Evolutionary conservation across 495 filamentous ascomycete genomes (phyloP).

Genomic region (Penicillium odoratum): DNA sequence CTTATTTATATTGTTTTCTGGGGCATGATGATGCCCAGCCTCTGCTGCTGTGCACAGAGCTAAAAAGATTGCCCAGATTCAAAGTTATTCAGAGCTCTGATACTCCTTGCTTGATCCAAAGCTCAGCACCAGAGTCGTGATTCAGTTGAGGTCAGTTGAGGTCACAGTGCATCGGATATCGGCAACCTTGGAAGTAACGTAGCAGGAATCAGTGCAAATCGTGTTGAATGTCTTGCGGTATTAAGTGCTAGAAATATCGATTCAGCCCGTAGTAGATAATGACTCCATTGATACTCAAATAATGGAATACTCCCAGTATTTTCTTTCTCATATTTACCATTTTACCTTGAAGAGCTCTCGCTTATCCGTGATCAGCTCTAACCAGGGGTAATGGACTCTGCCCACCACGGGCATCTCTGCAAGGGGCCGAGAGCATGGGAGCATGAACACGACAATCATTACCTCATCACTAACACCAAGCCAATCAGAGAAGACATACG

Average conservation of each 20-base stretch:
- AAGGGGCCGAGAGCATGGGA: background rate
- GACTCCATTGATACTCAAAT: too few species aligned
- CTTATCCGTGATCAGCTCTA: background rate
- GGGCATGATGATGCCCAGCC: background rate
- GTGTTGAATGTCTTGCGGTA: background rate
- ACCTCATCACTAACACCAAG: background rate
- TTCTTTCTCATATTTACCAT: too few species aligned
- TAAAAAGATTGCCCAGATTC: background rate
- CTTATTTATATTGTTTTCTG: constrained; percentile 3
- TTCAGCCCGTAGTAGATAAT: too few species aligned
- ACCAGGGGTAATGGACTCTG: constrained; percentile 1
- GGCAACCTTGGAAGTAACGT: background rate
- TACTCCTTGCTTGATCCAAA: constrained; percentile 9
- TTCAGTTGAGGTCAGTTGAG: constrained; percentile 4
- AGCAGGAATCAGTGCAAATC: background rate
- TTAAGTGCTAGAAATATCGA: background rate
- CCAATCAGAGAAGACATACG: background rate
- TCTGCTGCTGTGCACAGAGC: background rate
- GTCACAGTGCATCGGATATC: constrained; percentile 8
- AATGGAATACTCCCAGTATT: too few species aligned
- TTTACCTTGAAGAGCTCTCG: background rate
- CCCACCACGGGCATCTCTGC: background rate
- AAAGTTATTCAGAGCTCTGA: background rate
- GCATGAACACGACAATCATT: background rate
- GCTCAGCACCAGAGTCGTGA: background rate